A percentile compares a stretch with the other conserved stretches of the same genome.
Evolutionary conservation across 129 eudicot genomes (phyloP).

Genomic region (Flaveria linearis): DNA sequence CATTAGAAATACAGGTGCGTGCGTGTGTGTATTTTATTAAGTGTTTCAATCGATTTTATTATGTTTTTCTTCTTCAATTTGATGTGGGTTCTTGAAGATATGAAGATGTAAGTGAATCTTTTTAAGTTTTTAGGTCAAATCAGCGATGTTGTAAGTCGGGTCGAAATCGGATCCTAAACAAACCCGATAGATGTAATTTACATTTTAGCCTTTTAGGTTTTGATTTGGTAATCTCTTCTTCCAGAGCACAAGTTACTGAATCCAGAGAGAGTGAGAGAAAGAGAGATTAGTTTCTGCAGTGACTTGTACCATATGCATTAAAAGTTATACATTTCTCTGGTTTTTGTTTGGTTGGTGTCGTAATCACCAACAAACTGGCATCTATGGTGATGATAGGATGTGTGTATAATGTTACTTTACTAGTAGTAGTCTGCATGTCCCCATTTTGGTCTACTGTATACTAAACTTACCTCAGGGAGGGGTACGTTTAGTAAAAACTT

Average conservation of each 20-base stretch:
- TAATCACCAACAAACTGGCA: conserved; percentile 10
- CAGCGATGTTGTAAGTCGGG: too few species aligned
- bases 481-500: too few species aligned
- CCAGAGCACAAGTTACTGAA: too few species aligned
- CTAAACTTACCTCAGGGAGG: too few species aligned
- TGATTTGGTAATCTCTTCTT: not conserved
- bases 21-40: not conserved
- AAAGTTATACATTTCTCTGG: conserved; percentile 5
- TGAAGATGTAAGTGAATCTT: too few species aligned
- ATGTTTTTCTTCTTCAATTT: not conserved
- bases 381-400: conserved; percentile 9
- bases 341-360: not conserved
- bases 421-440: not conserved
- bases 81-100: not conserved
- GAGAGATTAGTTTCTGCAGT: not conserved
- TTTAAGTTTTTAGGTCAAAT: too few species aligned
- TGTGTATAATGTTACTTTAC: not conserved
- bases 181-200: conserved; percentile 1
- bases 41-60: not conserved
- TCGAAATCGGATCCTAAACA: conserved; percentile 29
- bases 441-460: conserved; percentile 7
- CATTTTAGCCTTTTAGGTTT: not conserved
- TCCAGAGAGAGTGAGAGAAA: conserved; percentile 2
- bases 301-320: conserved; percentile 31
- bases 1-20: conserved; percentile 50